Conservation (phyloP, 192 early-diverging fungal species). For the Linnemannia exigua region DNA sequence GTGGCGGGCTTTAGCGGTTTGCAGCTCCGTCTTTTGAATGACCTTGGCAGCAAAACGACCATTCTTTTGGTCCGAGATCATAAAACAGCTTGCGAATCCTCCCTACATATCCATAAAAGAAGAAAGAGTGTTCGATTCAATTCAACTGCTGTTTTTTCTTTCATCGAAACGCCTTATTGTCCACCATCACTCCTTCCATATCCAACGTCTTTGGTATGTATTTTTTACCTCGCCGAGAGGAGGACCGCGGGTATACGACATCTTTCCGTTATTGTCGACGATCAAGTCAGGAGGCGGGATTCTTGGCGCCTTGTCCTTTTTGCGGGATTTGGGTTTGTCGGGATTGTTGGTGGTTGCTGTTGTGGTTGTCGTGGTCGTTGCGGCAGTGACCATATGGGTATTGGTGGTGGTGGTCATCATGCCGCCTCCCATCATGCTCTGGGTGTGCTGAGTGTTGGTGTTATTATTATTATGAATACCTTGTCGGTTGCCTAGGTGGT, state of each 20-base stretch:
- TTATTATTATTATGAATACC: conserved; percentile 14
- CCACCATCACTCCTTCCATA: not conserved
- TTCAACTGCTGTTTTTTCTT: not conserved
- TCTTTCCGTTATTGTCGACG: conserved; percentile 42
- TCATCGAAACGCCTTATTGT: not conserved
- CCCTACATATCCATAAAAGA: conserved; percentile 68
- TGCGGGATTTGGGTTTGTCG: conserved; percentile 39
- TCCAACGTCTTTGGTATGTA: not conserved
- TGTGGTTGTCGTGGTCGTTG: conserved; percentile 14
- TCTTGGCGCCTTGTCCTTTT: conserved; percentile 55
- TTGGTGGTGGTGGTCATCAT: conserved; percentile 19
- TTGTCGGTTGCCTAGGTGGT: not conserved
- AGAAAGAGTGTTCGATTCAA: not conserved
- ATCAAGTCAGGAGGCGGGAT: conserved; percentile 61
- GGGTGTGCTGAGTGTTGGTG: conserved; percentile 24
- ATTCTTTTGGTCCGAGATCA: conserved; percentile 68
- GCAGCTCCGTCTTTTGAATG: conserved; percentile 62
- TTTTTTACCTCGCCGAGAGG: conserved; percentile 68
- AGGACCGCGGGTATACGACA: conserved; percentile 52
- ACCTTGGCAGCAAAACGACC: conserved; percentile 76
- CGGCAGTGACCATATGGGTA: conserved; percentile 13
- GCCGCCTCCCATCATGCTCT: conserved; percentile 8
- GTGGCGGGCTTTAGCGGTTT: conserved; percentile 59
- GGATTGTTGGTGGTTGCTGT: conserved; percentile 25
- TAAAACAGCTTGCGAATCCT: conserved; percentile 90